Percentiles rank a stretch among this genome's conserved stretches.
phyloP scores from a whole-genome alignment of 805 yeast species.

The Suhomyces vadensis region DNA sequence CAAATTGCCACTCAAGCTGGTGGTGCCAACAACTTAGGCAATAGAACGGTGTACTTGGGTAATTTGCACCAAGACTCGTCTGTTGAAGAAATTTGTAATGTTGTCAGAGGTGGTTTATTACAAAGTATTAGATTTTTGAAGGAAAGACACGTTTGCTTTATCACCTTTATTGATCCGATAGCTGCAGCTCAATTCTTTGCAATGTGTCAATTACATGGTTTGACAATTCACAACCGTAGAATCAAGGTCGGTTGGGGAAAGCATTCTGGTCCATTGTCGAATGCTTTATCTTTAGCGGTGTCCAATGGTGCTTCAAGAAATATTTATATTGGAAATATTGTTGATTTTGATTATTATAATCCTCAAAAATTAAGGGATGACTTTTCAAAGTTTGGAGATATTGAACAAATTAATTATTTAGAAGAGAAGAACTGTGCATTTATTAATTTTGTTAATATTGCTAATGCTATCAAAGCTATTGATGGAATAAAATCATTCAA shows the following conservation, averaged over 20 bases:
- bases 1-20: conserved; percentile 94
- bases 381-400: conserved; percentile 84
- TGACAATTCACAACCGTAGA: conserved; percentile 80
- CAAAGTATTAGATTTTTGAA: conserved; percentile 78
- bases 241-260: conserved; percentile 98
- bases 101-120: conserved; percentile 90
- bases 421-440: conserved; percentile 86
- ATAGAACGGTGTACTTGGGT: conserved; percentile 90
- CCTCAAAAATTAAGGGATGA: conserved; percentile 66
- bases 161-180: conserved; percentile 93
- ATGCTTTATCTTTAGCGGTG: conserved; percentile 84
- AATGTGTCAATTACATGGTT: conserved; percentile 86
- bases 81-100: conserved; percentile 92
- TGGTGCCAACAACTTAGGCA: conserved; percentile 88
- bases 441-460: conserved; percentile 86
- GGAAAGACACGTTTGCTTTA: conserved; percentile 90
- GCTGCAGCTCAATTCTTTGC: conserved; percentile 98
- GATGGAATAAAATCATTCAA: conserved; percentile 82
- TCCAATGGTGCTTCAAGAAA: conserved; percentile 93
- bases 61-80: conserved; percentile 85
- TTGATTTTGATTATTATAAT: conserved; percentile 49
- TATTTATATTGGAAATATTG: conserved; percentile 78
- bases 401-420: conserved; percentile 89
- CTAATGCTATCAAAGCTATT: conserved; percentile 87
- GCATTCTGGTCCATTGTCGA: conserved; percentile 89